Conservation (phyloP, 2,329 filamentous ascomycete genomes). For the Sporothrix luriei region DNA sequence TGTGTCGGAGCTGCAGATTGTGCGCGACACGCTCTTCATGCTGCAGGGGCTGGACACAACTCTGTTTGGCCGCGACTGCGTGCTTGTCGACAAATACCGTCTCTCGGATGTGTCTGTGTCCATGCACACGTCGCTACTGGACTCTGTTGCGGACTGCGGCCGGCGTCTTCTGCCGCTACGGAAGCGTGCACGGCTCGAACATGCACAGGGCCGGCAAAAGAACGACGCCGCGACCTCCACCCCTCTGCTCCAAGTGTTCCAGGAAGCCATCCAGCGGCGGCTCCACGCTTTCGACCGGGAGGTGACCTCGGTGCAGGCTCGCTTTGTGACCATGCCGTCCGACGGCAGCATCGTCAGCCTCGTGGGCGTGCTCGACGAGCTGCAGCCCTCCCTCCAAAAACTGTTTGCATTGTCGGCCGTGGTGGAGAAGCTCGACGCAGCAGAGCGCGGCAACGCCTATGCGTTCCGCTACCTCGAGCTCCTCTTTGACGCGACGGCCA, state of each 20-base stretch:
- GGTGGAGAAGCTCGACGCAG: constrained; percentile 57
- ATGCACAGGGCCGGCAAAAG: constrained; percentile 45
- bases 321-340: constrained; percentile 52
- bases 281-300: constrained; percentile 61
- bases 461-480: constrained; percentile 78
- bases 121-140: constrained; percentile 53
- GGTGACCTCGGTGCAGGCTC: constrained; percentile 62
- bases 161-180: constrained; percentile 52
- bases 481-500: constrained; percentile 70
- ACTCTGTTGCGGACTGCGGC: constrained; percentile 52
- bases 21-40: constrained; percentile 84
- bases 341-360: constrained; percentile 66
- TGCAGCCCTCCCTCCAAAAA: constrained; percentile 57
- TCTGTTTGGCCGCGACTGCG: constrained; percentile 59
- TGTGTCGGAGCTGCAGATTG: constrained; percentile 70
- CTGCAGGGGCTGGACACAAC: constrained; percentile 75
- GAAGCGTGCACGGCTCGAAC: constrained; percentile 42
- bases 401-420: constrained; percentile 64
- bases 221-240: constrained; percentile 38
- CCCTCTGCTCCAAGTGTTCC: constrained; percentile 71
- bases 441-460: constrained; percentile 49
- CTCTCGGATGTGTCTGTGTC: constrained; percentile 54
- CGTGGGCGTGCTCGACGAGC: constrained; percentile 60
- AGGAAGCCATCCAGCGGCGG: constrained; percentile 61
- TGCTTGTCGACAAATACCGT: constrained; percentile 49